Base-by-base conservation (phyloP, 2,329 filamentous ascomycete genomes). In the Pseudogymnoascus sp. region DNA sequence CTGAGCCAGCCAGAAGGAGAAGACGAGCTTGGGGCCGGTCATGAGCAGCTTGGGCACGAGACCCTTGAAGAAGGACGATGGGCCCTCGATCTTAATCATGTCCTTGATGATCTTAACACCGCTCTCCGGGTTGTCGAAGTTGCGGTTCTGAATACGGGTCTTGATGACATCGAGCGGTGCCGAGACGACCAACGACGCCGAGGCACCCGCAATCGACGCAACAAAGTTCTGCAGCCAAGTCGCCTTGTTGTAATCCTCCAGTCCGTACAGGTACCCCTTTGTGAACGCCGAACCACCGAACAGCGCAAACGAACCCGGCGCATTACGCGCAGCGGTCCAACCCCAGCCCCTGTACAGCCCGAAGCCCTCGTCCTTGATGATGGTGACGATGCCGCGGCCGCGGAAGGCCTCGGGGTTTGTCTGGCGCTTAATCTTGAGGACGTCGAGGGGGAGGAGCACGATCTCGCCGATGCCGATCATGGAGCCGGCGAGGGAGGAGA, bases 1-100 rank as follows among this genome's bases (percentile, higher is more conserved):
- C 81, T 99, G 94, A 62, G 94, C 94, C 73, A 99, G 85, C 94
- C 94, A 99, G 86, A 99, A 99, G 64, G 92, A 97, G 81, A 99
- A 99, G 65, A 97, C 94, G 64, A 99, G 84, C 84, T 99, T 99
- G 66, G 94, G 94, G 24, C 94, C 95, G 13, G 94, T 99, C 94
- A 99, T 99, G 71, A 99, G 83, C 66, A 99, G 85, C 88, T 99
- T 99, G 65, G 94, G 94, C 58, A 92, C 89, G 66, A 99, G 78
- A 44, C 94, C 94, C 85, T 99, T 99, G 85, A 99, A 99, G 84
- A 99, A 97, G 71, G 88, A 87, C 13, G 82, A 79, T 63, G 88
- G 73, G 21, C 93, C 94, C 77, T 99, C 94, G 69, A 96, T 85
- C 80, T 87, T 90, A 66, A 90, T 84, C 94, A 99, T 99, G 75